Evolutionary conservation across 2,329 filamentous ascomycete species (phyloP), one percentile per base, ranked within the genome.

Genomic region (Aspergillus ochraceus): DNA sequence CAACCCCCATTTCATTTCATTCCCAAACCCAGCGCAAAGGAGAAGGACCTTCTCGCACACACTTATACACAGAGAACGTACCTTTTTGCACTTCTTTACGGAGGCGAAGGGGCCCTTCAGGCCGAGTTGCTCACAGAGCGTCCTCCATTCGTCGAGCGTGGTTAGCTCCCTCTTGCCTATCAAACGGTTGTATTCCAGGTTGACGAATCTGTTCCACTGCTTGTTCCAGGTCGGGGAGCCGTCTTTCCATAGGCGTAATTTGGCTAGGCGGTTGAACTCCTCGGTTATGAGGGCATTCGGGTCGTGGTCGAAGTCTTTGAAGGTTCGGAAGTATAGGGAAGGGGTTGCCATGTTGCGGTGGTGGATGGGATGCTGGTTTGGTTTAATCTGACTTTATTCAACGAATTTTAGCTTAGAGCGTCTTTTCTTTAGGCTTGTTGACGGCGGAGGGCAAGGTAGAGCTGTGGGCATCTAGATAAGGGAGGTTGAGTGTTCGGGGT

Each of bases 51-150:
- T 12, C 14, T 14, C 14, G 5, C 32, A 36, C 11, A 17, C 12
- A 12, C n/a, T n/a, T 0, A 6, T 10, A 17, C 32, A 36, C 11
- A 36, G 12, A 36, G 32, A 17, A 12, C 55, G 50, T 50, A 73
- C 71, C 61, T 67, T 68, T 29, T 68, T 69, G 59, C 72, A 75
- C 49, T 70, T 26, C 2, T 5, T 67, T 19, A 74, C 70, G 1
- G 71, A 72, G 1, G 36, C 4, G 5, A 66, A 61, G 0, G 30
- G 32, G 0, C 45, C 55, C 4, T 20, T 22, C 1, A 75, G n/a
- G 0, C 60, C 63, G 2, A 75, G 29, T 26, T 73, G 67, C 2
- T 14, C 30, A 52, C 71, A 74, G 17, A 74, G 47, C 2, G 54
- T 32, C 45, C 69, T 66, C 70, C 68, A 74, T 2, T 51, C 60